Evolutionary conservation across 805 yeast genomes (phyloP), one percentile per base, ranked within the genome.

Genomic region (Barnettozyma sp.): DNA sequence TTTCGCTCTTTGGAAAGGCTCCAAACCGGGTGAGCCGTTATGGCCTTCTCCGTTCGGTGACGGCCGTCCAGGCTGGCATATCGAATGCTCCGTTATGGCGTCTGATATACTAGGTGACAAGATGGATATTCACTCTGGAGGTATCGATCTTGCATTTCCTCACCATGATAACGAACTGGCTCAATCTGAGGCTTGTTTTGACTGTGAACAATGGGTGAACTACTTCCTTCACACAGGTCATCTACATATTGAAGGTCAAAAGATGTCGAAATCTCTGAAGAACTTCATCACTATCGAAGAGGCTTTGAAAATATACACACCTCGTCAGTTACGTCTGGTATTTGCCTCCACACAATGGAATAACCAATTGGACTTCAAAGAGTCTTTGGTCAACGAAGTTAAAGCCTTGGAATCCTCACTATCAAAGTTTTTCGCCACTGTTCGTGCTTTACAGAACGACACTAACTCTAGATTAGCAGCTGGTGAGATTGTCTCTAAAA

Each of bases 61-160:
- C 40, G 98, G 98, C 35, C 80, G 98, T 59, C 98, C 98, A 11
- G 98, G 98, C 4, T 92, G 98, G 98, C 98, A 92, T 59, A 92
- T 92, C 58, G 98, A 92, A 63, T 92, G 98, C 71, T 87, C 97
- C 7, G 98, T 92, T 15, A 92, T 92, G 98, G 97, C 97, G 2
- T 73, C 87, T 35, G 94, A 87, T 48, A 71, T 88, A 31, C 70
- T 83, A 25, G 97, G 97, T 5, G 61, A 73, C 15, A 69, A 70
- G 40, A 82, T 92, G 71, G 98, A 92, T 60, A 85, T 92, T 47
- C 98, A 92, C 58, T 79, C 95, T 13, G 98, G 98, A 40, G 98
- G 98, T 46, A 77, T 92, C 36, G 98, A 92, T 63, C 71, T 92
- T 53, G 96, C 97, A 15, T 92, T 92, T 67, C 99, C 99, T 3